Evolutionary conservation across 352 stramenopile genomes (phyloP).

Genomic region (Phytophthora constricta): DNA sequence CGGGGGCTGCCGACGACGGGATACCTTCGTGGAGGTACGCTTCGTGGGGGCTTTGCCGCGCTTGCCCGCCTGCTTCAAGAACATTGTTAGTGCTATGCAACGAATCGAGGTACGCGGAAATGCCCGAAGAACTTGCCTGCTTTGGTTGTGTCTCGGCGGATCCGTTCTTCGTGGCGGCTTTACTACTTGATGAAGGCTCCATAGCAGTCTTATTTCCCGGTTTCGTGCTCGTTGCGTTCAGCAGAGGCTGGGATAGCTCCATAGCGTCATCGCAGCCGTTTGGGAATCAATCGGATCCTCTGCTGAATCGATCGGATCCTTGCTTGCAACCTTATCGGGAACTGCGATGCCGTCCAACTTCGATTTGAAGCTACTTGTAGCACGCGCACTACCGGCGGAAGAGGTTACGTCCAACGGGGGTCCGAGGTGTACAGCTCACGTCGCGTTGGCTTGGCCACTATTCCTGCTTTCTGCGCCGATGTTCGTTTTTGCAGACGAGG

Average conservation of each 20-base stretch:
- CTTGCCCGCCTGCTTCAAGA: constrained; percentile 12
- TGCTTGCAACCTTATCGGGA: neutral
- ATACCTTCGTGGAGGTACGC: constrained; percentile 25
- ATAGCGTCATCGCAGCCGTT: constrained; percentile 29
- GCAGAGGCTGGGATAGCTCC: neutral
- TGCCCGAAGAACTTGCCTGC: constrained; percentile 24
- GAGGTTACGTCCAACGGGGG: neutral
- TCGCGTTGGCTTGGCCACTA: neutral
- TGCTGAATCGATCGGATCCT: constrained; percentile 27
- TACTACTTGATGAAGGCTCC: neutral
- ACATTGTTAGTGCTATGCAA: constrained; percentile 1
- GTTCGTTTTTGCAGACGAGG: constrained; percentile 36
- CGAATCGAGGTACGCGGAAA: neutral
- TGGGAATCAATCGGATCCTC: constrained; percentile 28
- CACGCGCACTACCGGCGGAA: neutral
- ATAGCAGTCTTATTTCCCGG: constrained; percentile 1
- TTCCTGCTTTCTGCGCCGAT: constrained; percentile 34
- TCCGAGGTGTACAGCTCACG: neutral
- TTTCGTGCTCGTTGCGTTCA: neutral
- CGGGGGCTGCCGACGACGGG: constrained; percentile 16
- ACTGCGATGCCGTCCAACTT: neutral
- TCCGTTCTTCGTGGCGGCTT: constrained; percentile 13
- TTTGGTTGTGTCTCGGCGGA: neutral
- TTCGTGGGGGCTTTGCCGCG: constrained; percentile 26
- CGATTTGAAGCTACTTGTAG: neutral